These are phyloP conservation scores for Hypoxylon rickii DNA, from an alignment of 495 filamentous ascomycete genomes.

Conservation along the genomic window DNA sequence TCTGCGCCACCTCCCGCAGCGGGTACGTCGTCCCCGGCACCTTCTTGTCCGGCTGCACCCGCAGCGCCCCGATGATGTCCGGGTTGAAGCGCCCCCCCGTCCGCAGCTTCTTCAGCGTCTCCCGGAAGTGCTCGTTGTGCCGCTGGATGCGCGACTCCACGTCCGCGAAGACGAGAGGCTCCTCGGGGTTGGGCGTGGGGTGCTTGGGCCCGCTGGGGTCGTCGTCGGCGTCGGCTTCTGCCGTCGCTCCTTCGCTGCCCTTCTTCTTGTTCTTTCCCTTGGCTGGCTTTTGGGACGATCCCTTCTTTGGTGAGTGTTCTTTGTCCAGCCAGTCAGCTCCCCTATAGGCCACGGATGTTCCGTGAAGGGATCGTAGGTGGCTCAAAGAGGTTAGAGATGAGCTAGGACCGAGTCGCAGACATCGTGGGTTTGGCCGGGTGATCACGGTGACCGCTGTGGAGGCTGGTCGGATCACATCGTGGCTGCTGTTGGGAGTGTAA, in stretches of 20 bases:
- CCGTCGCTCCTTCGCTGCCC: neutral
- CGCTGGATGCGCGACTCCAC: slow-evolving; percentile 63
- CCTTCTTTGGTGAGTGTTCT: too few relatives aligned
- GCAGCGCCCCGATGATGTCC: slow-evolving; percentile 65
- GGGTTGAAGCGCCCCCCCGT: slow-evolving; percentile 69
- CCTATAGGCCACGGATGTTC: too few relatives aligned
- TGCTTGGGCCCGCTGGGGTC: slow-evolving; percentile 30
- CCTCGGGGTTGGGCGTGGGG: slow-evolving; percentile 41
- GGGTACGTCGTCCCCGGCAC: slow-evolving; percentile 51
- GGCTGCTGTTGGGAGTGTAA: slow-evolving; percentile 13
- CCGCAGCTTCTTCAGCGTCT: slow-evolving; percentile 66
- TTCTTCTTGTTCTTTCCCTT: slow-evolving; percentile 5
- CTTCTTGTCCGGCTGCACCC: slow-evolving; percentile 57
- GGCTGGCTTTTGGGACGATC: neutral
- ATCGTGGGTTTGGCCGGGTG: neutral
- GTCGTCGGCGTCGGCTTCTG: neutral
- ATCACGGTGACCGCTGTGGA: neutral
- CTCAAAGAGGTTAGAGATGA: neutral
- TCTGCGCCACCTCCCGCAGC: slow-evolving; percentile 74
- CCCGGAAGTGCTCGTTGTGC: slow-evolving; percentile 59
- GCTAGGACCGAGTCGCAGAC: neutral
- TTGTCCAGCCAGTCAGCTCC: too few relatives aligned
- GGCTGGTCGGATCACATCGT: slow-evolving; percentile 14
- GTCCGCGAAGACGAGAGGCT: slow-evolving; percentile 71
- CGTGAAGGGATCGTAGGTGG: neutral